Percentiles rank a stretch among this genome's conserved stretches.
Conservation (phyloP, 2,329 filamentous ascomycete species). For the Fusarium buharicum region DNA sequence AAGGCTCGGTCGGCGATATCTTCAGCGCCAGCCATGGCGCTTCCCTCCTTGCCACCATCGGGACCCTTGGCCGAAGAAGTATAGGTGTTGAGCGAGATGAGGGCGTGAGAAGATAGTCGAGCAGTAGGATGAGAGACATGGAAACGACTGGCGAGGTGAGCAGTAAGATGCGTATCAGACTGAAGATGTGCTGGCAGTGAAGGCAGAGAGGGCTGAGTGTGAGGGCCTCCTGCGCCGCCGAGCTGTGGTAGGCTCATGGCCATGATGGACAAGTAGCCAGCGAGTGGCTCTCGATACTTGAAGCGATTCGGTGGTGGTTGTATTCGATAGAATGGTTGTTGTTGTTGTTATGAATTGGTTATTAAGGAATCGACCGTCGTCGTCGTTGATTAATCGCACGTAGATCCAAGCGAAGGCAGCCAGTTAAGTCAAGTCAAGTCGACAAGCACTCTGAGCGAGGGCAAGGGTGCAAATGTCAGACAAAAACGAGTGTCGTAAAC, state of each 20-base stretch:
- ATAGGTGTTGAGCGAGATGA: conserved; percentile 95
- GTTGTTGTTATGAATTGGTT: conserved; percentile 6
- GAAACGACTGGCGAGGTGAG: conserved; percentile 87
- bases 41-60: conserved; percentile 91
- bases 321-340: conserved; percentile 10
- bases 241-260: conserved; percentile 66
- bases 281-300: conserved; percentile 41
- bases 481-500: conserved; percentile 43
- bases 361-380: conserved; percentile 16
- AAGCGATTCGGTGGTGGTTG: conserved; percentile 20
- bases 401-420: conserved; percentile 4
- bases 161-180: conserved; percentile 81
- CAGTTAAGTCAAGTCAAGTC: conserved; percentile 1
- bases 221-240: conserved; percentile 67
- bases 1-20: conserved; percentile 90
- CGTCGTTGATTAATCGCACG: conserved; percentile 13
- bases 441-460: conserved; percentile 41
- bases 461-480: conserved; percentile 28
- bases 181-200: conserved; percentile 86
- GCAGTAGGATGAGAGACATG: conserved; percentile 91
- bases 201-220: conserved; percentile 86
- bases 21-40: conserved; percentile 90
- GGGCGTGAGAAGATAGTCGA: conserved; percentile 86
- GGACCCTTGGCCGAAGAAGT: conserved; percentile 87
- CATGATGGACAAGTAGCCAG: conserved; percentile 61